Conservation (phyloP, 768 basidiomycete genomes). For the Russula sp. region DNA sequence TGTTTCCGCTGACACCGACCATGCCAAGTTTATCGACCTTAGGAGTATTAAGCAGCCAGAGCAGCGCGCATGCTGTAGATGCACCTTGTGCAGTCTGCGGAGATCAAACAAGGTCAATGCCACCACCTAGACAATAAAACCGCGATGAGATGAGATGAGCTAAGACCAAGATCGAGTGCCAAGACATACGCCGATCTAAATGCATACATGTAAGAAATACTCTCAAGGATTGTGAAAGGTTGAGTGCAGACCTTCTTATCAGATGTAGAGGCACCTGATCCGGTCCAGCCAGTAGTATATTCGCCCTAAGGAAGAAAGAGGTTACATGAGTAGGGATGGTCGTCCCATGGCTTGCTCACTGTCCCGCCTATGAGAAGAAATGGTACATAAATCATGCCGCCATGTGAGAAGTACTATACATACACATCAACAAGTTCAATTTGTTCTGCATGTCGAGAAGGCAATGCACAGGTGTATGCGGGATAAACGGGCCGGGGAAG, state of each 20-base stretch:
- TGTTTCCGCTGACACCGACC: slow-evolving; percentile 85
- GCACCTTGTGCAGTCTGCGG: slow-evolving; percentile 72
- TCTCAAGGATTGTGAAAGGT: neutral
- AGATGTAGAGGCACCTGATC: slow-evolving; percentile 85
- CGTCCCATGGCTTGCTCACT: slow-evolving; percentile 28
- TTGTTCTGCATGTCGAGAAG: slow-evolving; percentile 4
- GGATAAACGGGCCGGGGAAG: neutral
- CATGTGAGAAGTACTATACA: slow-evolving; percentile 29
- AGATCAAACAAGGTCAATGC: slow-evolving; percentile 88
- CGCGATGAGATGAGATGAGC: slow-evolving; percentile 19
- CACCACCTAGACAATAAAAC: slow-evolving; percentile 54
- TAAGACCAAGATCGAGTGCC: slow-evolving; percentile 23
- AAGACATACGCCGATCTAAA: slow-evolving; percentile 60
- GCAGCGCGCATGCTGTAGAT: slow-evolving; percentile 11
- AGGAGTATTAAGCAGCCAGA: slow-evolving; percentile 16
- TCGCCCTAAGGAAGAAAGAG: slow-evolving; percentile 47
- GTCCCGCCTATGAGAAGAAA: slow-evolving; percentile 40
- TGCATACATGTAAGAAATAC: neutral
- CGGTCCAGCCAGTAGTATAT: slow-evolving; percentile 94
- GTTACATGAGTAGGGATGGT: neutral
- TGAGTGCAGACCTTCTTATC: slow-evolving; percentile 73
- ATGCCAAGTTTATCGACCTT: slow-evolving; percentile 71
- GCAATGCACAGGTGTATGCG: neutral
- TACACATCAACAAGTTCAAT: slow-evolving; percentile 77
- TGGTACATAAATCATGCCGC: slow-evolving; percentile 6